These are phyloP conservation scores for Penicillium diatomitis DNA, from an alignment of 495 filamentous ascomycete species.

Conservation along the genomic window DNA sequence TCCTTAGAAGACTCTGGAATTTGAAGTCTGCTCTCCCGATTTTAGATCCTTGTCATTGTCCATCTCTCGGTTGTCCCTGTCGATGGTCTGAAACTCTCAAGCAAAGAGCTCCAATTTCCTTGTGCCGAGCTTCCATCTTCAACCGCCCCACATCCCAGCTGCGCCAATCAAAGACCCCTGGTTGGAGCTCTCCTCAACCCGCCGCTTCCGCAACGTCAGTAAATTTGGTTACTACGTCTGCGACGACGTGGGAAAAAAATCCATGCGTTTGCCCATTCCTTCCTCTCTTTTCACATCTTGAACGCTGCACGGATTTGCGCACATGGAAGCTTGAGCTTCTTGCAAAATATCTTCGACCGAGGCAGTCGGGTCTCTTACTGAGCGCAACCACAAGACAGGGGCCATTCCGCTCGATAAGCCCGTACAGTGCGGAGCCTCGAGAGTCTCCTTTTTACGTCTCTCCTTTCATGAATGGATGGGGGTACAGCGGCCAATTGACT, in stretches of 20 bases:
- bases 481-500: too few relatives aligned
- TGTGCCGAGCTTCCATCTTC: not conserved
- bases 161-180: slow-evolving; percentile 23
- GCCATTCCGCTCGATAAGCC: not conserved
- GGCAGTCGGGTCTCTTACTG: slow-evolving; percentile 19
- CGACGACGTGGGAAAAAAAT: not conserved
- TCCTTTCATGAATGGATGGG: too few relatives aligned
- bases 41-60: not conserved
- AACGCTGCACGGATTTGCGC: not conserved
- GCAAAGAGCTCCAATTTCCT: too few relatives aligned
- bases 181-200: slow-evolving; percentile 24
- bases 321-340: slow-evolving; percentile 12
- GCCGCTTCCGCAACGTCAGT: slow-evolving; percentile 29
- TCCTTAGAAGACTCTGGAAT: too few relatives aligned
- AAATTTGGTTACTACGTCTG: slow-evolving; percentile 9
- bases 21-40: too few relatives aligned
- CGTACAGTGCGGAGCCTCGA: too few relatives aligned
- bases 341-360: slow-evolving; percentile 5
- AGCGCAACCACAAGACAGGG: slow-evolving; percentile 19
- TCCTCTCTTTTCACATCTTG: not conserved
- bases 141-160: not conserved
- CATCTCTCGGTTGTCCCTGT: not conserved
- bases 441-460: too few relatives aligned
- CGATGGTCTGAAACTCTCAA: too few relatives aligned
- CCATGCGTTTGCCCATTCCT: slow-evolving; percentile 4